phyloP scores from a whole-genome alignment of 2,329 filamentous ascomycete genomes.

The Chrysoporthe austroafricana region DNA sequence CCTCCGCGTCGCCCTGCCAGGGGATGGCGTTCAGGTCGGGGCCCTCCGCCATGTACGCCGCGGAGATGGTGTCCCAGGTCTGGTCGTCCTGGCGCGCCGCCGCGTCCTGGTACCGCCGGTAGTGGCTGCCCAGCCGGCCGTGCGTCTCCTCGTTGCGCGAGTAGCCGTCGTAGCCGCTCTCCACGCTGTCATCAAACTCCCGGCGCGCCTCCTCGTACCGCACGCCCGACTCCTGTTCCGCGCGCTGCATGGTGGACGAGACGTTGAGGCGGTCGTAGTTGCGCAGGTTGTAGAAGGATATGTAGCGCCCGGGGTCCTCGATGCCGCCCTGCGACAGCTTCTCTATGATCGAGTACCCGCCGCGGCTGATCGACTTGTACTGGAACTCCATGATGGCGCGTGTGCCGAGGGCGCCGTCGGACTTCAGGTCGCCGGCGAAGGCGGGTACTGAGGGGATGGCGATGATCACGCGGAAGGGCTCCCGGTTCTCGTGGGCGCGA shows the following conservation, averaged over 20 bases:
- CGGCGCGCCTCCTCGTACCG: slow-evolving; percentile 67
- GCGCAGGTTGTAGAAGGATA: slow-evolving; percentile 83
- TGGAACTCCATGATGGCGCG: slow-evolving; percentile 89
- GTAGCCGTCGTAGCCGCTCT: slow-evolving; percentile 47
- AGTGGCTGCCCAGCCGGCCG: slow-evolving; percentile 50
- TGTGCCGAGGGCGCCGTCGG: slow-evolving; percentile 73
- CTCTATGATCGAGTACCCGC: slow-evolving; percentile 78
- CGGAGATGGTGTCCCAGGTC: slow-evolving; percentile 75
- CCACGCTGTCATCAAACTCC: slow-evolving; percentile 64
- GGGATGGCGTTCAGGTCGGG: slow-evolving; percentile 65
- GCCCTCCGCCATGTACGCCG: slow-evolving; percentile 83
- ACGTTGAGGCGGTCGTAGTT: slow-evolving; percentile 84
- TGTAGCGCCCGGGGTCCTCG: slow-evolving; percentile 70
- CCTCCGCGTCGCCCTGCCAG: slow-evolving; percentile 78
- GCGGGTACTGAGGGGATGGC: slow-evolving; percentile 80
- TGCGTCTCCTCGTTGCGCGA: slow-evolving; percentile 36
- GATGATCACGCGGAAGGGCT: slow-evolving; percentile 76
- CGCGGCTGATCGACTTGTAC: slow-evolving; percentile 78
- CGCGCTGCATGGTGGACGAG: slow-evolving; percentile 62
- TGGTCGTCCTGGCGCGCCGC: slow-evolving; percentile 57
- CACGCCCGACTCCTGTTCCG: slow-evolving; percentile 67
- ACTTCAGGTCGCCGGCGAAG: slow-evolving; percentile 79
- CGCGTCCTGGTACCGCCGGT: slow-evolving; percentile 73
- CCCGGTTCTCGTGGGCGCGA: slow-evolving; percentile 65
- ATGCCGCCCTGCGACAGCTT: slow-evolving; percentile 67